phyloP scores from a whole-genome alignment of 352 stramenopile genomes.

The Achlya hypogyna region DNA sequence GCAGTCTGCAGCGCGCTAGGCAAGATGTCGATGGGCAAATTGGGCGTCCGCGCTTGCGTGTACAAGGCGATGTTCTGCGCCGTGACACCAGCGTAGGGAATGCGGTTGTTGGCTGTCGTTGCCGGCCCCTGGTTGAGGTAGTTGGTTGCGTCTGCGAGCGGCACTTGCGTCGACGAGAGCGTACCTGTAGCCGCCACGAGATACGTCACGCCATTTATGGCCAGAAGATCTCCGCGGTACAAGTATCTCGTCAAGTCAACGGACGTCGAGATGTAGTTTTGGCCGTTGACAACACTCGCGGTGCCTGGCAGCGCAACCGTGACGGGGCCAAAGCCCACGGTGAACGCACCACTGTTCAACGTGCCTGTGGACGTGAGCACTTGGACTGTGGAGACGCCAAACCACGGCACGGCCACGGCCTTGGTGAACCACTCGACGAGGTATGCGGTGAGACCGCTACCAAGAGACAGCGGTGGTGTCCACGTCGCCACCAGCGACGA shows the following conservation, averaged over 20 bases:
- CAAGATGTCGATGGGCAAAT: slow-evolving; percentile 44
- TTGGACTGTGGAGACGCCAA: slow-evolving; percentile 46
- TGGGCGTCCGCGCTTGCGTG: slow-evolving; percentile 51
- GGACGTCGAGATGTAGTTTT: slow-evolving; percentile 67
- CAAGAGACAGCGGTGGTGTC: slow-evolving; percentile 23
- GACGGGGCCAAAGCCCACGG: slow-evolving; percentile 41
- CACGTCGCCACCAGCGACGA: slow-evolving; percentile 47
- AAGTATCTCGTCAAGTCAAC: slow-evolving; percentile 83
- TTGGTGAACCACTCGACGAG: slow-evolving; percentile 70
- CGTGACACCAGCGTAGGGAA: slow-evolving; percentile 42
- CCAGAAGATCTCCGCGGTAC: slow-evolving; percentile 67
- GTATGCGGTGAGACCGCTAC: slow-evolving; percentile 28
- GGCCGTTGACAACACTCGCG: slow-evolving; percentile 40
- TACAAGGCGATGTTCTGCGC: slow-evolving; percentile 29
- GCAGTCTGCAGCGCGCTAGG: slow-evolving; percentile 55
- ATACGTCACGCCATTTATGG: slow-evolving; percentile 64
- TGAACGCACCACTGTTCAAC: slow-evolving; percentile 48
- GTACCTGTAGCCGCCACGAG: slow-evolving; percentile 53
- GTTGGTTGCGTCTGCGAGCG: slow-evolving; percentile 34
- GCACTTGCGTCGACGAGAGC: slow-evolving; percentile 66
- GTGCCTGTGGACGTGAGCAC: slow-evolving; percentile 38
- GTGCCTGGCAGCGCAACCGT: slow-evolving; percentile 34
- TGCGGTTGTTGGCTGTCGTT: slow-evolving; percentile 25
- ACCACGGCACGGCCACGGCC: slow-evolving; percentile 38
- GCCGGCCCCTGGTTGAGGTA: slow-evolving; percentile 19